These are phyloP conservation scores for Lophiotrema nucula DNA, from an alignment of 495 filamentous ascomycete genomes.

Conservation along the genomic window DNA sequence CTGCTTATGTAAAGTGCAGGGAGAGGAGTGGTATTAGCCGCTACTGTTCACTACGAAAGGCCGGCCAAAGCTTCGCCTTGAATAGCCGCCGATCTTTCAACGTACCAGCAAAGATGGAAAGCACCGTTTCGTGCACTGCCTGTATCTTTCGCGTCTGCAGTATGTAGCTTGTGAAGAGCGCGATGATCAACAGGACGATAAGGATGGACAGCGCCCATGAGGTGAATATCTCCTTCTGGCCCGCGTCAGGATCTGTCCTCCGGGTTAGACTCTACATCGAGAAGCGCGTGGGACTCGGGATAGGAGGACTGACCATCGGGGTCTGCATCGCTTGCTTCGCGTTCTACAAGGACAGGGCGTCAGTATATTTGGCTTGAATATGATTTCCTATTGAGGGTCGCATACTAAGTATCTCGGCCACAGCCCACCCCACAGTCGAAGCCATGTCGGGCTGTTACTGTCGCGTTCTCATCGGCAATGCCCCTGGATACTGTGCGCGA, in stretches of 20 bases:
- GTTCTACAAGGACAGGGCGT: constrained; percentile 27
- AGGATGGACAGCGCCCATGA: constrained; percentile 98
- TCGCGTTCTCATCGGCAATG: constrained; percentile 24
- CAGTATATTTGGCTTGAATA: constrained; percentile 26
- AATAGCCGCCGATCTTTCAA: no score
- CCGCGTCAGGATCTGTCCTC: constrained; percentile 52
- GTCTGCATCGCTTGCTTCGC: constrained; percentile 42
- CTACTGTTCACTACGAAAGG: no score
- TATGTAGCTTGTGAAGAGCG: constrained; percentile 95
- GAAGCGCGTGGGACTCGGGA: not conserved
- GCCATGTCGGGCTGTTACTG: constrained; percentile 40
- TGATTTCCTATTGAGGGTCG: not conserved
- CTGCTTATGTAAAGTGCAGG: no score
- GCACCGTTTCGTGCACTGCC: constrained; percentile 94
- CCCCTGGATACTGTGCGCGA: not conserved
- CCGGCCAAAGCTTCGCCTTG: no score
- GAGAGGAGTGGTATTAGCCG: no score
- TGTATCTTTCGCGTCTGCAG: constrained; percentile 93
- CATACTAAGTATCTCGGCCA: constrained; percentile 45
- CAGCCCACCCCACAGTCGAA: constrained; percentile 39
- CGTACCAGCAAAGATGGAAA: constrained; percentile 95
- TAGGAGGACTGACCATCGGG: constrained; percentile 35
- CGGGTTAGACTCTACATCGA: constrained; percentile 15
- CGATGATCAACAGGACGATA: constrained; percentile 85
- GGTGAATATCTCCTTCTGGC: constrained; percentile 84